Percentiles rank a stretch among this genome's conserved stretches.
Evolutionary conservation across 129 eudicot species (phyloP).

Genomic region (Saposhnikovia divaricata): DNA sequence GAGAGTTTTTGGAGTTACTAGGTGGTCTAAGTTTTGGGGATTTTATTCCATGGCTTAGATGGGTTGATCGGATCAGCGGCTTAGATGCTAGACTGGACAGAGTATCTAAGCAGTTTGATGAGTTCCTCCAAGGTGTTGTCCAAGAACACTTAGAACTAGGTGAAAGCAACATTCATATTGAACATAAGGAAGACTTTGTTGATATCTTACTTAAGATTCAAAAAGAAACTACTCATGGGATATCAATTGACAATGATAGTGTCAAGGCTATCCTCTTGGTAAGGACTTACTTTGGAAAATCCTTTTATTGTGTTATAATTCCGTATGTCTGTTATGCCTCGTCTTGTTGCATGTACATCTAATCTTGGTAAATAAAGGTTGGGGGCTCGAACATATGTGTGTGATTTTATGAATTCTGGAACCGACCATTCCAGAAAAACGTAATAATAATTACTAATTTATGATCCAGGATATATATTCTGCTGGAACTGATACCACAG

Average conservation of each 20-base stretch:
- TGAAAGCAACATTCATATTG: neutral
- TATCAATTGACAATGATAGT: slow-evolving; percentile 32
- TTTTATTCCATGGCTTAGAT: slow-evolving; percentile 19
- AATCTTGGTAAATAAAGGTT: too few relatives aligned
- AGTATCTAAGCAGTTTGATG: slow-evolving; percentile 33
- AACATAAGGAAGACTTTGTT: slow-evolving; percentile 24
- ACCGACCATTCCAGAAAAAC: too few relatives aligned
- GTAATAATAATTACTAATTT: neutral
- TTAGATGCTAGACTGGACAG: slow-evolving; percentile 25
- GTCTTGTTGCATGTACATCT: too few relatives aligned
- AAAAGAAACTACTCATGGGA: slow-evolving; percentile 25
- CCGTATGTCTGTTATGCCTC: neutral
- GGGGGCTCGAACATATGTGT: too few relatives aligned
- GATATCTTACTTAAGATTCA: slow-evolving; percentile 39
- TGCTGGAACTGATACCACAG: slow-evolving; percentile 44
- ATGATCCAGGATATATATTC: slow-evolving; percentile 26
- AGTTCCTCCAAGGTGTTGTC: slow-evolving; percentile 39
- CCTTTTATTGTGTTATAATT: neutral
- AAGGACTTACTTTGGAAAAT: neutral
- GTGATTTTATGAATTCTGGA: neutral
- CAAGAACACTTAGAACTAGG: slow-evolving; percentile 18
- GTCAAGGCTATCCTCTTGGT: slow-evolving; percentile 41
- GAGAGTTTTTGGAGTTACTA: slow-evolving; percentile 3
- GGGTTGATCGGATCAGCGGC: slow-evolving; percentile 24
- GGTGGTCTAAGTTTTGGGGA: neutral